Percentiles rank a stretch among this genome's conserved stretches.
These are phyloP conservation scores for Cladosporium sp. DNA, from an alignment of 2,329 filamentous ascomycete genomes.

Conservation along the genomic window DNA sequence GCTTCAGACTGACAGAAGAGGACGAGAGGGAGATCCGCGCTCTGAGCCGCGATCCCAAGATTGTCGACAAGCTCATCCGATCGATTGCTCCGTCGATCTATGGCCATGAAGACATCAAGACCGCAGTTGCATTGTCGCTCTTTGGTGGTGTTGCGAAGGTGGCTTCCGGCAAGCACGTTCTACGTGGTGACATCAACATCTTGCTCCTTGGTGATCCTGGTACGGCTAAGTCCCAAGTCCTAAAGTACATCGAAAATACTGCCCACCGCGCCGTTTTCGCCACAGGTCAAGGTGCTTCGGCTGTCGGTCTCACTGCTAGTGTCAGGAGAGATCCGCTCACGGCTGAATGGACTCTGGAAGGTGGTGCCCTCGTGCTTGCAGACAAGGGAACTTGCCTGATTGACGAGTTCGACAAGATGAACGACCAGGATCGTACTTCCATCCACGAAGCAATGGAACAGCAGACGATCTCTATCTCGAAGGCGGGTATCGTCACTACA, in stretches of 20 bases:
- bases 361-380: slow-evolving; percentile 87
- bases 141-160: slow-evolving; percentile 93
- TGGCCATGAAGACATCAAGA: slow-evolving; percentile 94
- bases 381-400: slow-evolving; percentile 94
- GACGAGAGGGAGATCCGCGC: slow-evolving; percentile 87
- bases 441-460: slow-evolving; percentile 99
- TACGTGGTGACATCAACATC: slow-evolving; percentile 97
- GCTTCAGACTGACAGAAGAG: slow-evolving; percentile 89
- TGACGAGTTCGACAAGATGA: slow-evolving; percentile 99
- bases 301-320: slow-evolving; percentile 93
- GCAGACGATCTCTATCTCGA: slow-evolving; percentile 98
- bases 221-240: slow-evolving; percentile 93
- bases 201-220: slow-evolving; percentile 92
- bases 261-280: slow-evolving; percentile 95
- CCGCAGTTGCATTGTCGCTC: slow-evolving; percentile 84
- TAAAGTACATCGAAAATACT: slow-evolving; percentile 97
- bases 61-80: slow-evolving; percentile 85
- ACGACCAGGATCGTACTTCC: slow-evolving; percentile 93
- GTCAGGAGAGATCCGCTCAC: slow-evolving; percentile 93
- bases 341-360: slow-evolving; percentile 94
- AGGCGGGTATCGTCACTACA: slow-evolving; percentile 96
- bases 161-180: slow-evolving; percentile 79
- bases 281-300: slow-evolving; percentile 92
- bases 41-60: slow-evolving; percentile 81
- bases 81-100: slow-evolving; percentile 98